These are phyloP conservation scores for Blastobotrys serpentis DNA, from an alignment of 1,139 yeast species.

Conservation along the genomic window DNA sequence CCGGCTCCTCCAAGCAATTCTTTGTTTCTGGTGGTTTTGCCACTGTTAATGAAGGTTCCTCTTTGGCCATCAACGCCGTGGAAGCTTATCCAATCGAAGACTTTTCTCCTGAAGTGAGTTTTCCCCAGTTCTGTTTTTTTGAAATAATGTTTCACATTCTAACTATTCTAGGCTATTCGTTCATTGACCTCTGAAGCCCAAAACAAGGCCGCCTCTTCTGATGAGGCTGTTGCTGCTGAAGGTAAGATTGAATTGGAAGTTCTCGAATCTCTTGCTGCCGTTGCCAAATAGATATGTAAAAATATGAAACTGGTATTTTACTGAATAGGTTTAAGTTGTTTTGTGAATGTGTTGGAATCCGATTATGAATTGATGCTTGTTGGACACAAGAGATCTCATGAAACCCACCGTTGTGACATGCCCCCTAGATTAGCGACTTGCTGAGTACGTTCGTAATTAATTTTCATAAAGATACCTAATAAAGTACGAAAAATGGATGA, in stretches of 20 bases:
- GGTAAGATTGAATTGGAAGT: constrained; percentile 96
- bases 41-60: constrained; percentile 92
- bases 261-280: constrained; percentile 86
- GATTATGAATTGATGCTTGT: no score
- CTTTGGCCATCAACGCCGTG: constrained; percentile 86
- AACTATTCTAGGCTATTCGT: constrained; percentile 55
- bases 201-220: constrained; percentile 82
- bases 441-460: no score
- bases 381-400: no score
- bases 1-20: constrained; percentile 78
- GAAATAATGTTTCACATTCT: constrained; percentile 4
- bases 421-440: no score
- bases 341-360: no score
- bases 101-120: constrained; percentile 61
- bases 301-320: neutral
- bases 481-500: no score
- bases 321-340: no score
- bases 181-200: constrained; percentile 89
- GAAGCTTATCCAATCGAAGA: constrained; percentile 94
- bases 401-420: no score
- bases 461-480: no score
- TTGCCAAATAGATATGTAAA: constrained; percentile 61
- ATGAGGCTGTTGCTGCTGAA: constrained; percentile 84
- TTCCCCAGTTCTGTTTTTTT: neutral
- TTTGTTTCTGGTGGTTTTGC: constrained; percentile 96